Conservation (phyloP, 2,329 filamentous ascomycete genomes). For the Alternaria longipes region DNA sequence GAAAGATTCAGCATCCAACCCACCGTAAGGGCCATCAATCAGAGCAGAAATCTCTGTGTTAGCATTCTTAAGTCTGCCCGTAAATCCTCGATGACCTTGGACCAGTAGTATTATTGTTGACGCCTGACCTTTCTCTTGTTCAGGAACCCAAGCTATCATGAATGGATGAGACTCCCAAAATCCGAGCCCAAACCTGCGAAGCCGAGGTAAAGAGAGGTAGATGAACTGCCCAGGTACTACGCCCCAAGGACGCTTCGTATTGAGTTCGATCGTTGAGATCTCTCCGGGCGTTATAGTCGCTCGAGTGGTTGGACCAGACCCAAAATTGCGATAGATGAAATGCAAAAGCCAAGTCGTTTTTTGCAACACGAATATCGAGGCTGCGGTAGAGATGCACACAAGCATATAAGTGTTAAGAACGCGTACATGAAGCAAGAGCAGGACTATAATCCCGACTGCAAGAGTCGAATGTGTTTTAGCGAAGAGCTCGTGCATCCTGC, state of each 20-base stretch:
- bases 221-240: conserved; percentile 9
- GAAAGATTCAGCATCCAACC: conserved; percentile 6
- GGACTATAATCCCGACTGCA: not conserved
- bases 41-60: not conserved
- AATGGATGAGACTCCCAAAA: conserved; percentile 18
- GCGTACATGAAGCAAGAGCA: not conserved
- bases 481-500: not conserved
- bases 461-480: not conserved
- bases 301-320: not conserved
- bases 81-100: not conserved
- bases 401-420: not conserved
- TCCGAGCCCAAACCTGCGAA: conserved; percentile 6
- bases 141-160: conserved; percentile 13
- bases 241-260: not conserved
- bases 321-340: not conserved
- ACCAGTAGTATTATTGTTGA: conserved; percentile 3
- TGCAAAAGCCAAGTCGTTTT: not conserved
- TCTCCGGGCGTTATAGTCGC: not conserved
- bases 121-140: not conserved
- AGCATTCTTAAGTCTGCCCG: not conserved
- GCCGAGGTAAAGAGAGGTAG: conserved; percentile 9
- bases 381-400: not conserved
- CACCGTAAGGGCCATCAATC: not conserved
- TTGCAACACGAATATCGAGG: not conserved
- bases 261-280: not conserved